Conservation (phyloP, 1,139 yeast species). For the Sugiyamaella paludigena region DNA sequence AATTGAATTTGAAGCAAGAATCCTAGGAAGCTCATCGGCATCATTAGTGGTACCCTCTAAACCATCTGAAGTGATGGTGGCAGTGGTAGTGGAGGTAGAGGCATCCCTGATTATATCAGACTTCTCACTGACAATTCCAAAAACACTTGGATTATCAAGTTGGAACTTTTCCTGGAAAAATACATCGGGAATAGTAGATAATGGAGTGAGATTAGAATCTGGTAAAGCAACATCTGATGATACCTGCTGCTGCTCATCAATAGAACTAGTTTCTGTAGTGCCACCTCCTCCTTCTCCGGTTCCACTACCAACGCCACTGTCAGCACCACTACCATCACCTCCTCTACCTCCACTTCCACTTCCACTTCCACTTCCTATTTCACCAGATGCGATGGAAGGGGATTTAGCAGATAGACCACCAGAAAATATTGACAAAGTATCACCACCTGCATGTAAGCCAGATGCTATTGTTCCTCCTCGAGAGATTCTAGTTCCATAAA, state of each 20-base stretch:
- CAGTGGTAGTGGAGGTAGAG: conserved; percentile 3
- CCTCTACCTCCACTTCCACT: neutral
- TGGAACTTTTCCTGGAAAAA: conserved; percentile 69
- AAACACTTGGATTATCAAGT: conserved; percentile 84
- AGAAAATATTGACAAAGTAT: conserved; percentile 19
- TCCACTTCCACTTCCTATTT: neutral
- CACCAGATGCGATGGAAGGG: neutral
- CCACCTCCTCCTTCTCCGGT: neutral
- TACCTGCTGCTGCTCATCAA: neutral
- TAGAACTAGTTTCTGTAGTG: neutral
- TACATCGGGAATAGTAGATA: conserved; percentile 59
- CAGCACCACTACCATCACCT: neutral
- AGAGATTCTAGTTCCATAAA: conserved; percentile 19
- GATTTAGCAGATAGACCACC: conserved; percentile 17
- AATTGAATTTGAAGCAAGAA: conserved; percentile 48
- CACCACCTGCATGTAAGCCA: conserved; percentile 13
- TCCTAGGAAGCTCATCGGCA: conserved; percentile 25
- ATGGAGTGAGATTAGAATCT: conserved; percentile 28
- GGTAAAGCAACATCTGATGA: neutral
- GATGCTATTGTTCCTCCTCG: conserved; percentile 2
- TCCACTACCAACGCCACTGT: neutral
- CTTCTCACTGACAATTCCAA: conserved; percentile 66
- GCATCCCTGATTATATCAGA: conserved; percentile 38
- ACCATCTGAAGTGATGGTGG: conserved; percentile 6
- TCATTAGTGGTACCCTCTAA: conserved; percentile 17